A percentile compares a stretch with the other conserved stretches of the same genome.
Evolutionary conservation across 148 eudicot genomes (phyloP).

Genomic region (Rhododendron molle): DNA sequence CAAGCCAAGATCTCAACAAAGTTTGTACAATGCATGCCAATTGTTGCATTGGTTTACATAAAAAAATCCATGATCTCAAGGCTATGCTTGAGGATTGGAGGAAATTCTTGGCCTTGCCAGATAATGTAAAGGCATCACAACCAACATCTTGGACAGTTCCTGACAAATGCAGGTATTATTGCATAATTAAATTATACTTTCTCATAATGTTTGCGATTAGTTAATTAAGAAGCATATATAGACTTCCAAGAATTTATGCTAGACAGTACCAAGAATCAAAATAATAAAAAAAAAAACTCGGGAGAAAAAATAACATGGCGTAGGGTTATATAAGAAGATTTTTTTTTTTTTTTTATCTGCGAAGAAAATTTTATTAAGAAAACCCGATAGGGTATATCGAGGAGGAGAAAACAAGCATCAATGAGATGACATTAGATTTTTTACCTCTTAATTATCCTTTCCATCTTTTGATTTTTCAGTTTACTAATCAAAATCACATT

Average conservation of each 20-base stretch:
- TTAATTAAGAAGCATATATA: background rate
- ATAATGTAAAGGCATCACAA: conserved; percentile 9
- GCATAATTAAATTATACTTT: background rate
- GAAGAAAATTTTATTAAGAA: too few species aligned
- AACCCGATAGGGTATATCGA: too few species aligned
- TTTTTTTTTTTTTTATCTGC: too few species aligned
- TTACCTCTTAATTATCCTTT: too few species aligned
- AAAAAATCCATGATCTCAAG: conserved; percentile 44
- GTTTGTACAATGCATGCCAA: conserved; percentile 76
- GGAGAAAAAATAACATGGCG: too few species aligned
- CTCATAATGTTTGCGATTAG: background rate
- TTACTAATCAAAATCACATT: too few species aligned
- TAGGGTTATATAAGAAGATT: too few species aligned
- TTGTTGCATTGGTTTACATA: conserved; percentile 52
- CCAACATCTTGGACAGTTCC: conserved; percentile 42
- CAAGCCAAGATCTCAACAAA: conserved; percentile 40
- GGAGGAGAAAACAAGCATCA: too few species aligned
- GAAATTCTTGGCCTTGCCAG: conserved; percentile 19
- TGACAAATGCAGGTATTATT: conserved; percentile 24
- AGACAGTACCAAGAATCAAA: too few species aligned
- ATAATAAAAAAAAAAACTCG: too few species aligned
- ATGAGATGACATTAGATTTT: too few species aligned
- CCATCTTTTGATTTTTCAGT: too few species aligned
- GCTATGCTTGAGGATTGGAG: conserved; percentile 55
- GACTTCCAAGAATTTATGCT: background rate